Percentiles rank a stretch among this genome's conserved stretches.
These are phyloP conservation scores for Polytrichum commune DNA, from an alignment of 225 moss, liverwort and hornwort genomes.

Conservation along the genomic window DNA sequence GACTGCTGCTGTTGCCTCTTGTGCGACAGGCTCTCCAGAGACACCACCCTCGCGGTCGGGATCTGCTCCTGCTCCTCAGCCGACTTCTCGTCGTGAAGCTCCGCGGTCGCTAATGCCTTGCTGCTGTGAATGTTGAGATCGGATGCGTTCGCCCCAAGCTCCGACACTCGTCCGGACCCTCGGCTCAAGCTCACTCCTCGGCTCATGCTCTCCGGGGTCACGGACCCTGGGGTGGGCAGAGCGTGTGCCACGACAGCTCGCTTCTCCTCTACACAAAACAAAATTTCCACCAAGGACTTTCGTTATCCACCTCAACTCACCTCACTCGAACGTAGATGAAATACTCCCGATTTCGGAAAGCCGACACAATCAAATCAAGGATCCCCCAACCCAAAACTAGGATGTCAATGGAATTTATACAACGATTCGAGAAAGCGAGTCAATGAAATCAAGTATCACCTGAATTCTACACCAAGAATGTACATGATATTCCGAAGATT, in stretches of 20 bases:
- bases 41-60: slow-evolving; percentile 10
- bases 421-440: too few species aligned
- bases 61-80: not conserved
- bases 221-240: slow-evolving; percentile 30
- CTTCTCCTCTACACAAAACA: slow-evolving; percentile 22
- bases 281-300: too few species aligned
- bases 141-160: too few species aligned
- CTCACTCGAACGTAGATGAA: too few species aligned
- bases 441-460: not conserved
- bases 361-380: too few species aligned
- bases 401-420: too few species aligned
- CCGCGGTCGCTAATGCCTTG: not conserved
- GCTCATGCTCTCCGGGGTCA: slow-evolving; percentile 14
- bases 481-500: not conserved
- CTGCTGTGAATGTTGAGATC: too few species aligned
- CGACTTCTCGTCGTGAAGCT: not conserved
- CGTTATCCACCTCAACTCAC: too few species aligned
- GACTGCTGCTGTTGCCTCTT: not conserved
- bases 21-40: not conserved
- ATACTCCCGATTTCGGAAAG: too few species aligned
- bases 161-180: not conserved
- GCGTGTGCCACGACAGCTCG: slow-evolving; percentile 17
- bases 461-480: not conserved
- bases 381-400: too few species aligned
- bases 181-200: not conserved